These are phyloP conservation scores for Hortiboletus flavorubellus DNA, from an alignment of 768 basidiomycete genomes.

Conservation along the genomic window DNA sequence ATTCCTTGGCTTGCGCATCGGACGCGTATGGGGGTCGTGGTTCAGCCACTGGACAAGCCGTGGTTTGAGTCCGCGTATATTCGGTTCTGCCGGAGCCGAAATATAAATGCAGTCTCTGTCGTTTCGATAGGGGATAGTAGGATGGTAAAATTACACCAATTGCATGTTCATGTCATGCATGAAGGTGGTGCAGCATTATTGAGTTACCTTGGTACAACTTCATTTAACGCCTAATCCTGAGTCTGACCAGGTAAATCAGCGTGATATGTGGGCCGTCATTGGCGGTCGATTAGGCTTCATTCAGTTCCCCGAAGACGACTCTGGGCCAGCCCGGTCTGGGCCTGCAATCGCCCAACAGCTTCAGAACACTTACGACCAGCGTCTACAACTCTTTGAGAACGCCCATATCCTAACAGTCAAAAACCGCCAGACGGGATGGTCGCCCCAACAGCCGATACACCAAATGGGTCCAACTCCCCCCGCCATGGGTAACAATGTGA, in stretches of 20 bases:
- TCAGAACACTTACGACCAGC: constrained; percentile 57
- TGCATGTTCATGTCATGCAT: constrained; percentile 58
- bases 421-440: no score
- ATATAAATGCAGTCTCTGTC: no score
- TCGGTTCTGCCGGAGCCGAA: no score
- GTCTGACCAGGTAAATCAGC: constrained; percentile 45
- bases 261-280: constrained; percentile 62
- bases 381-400: constrained; percentile 53
- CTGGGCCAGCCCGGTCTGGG: constrained; percentile 59
- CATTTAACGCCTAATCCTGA: constrained; percentile 8
- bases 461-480: no score
- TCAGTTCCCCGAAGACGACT: constrained; percentile 57
- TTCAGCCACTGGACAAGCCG: no score
- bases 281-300: constrained; percentile 69
- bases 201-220: constrained; percentile 16
- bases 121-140: constrained; percentile 50
- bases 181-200: constrained; percentile 56
- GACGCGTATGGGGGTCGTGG: no score
- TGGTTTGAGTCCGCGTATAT: no score
- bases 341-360: constrained; percentile 61
- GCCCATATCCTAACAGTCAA: constrained; percentile 45
- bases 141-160: constrained; percentile 53
- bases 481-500: no score
- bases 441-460: no score
- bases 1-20: constrained; percentile 7